These are phyloP conservation scores for Pichia nakasei DNA, from an alignment of 805 yeast genomes.

Conservation along the genomic window DNA sequence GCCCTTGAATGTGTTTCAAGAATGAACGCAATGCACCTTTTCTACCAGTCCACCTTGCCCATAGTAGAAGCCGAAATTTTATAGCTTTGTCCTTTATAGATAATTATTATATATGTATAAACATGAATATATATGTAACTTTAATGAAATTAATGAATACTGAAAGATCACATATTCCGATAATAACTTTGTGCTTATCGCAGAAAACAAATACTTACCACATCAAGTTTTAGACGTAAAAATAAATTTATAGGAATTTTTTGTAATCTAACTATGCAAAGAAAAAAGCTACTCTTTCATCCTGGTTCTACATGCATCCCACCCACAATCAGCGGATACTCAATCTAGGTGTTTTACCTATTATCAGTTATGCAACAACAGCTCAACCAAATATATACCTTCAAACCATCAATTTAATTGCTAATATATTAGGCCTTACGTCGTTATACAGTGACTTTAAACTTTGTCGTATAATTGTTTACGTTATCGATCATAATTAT, in stretches of 20 bases:
- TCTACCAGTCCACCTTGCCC: constrained; percentile 21
- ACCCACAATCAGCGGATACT: background rate
- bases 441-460: background rate
- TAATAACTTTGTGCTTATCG: too few relatives aligned
- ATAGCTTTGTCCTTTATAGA: too few relatives aligned
- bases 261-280: too few relatives aligned
- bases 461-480: constrained; percentile 2
- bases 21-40: constrained; percentile 38
- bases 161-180: too few relatives aligned
- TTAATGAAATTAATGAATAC: too few relatives aligned
- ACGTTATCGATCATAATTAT: constrained; percentile 4
- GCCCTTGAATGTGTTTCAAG: constrained; percentile 45
- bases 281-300: too few relatives aligned
- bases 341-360: background rate
- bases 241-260: too few relatives aligned
- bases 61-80: constrained; percentile 27
- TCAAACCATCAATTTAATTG: constrained; percentile 7
- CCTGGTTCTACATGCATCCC: background rate
- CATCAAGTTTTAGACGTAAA: too few relatives aligned
- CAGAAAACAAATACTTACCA: too few relatives aligned
- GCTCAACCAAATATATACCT: background rate
- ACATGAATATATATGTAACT: too few relatives aligned
- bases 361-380: background rate
- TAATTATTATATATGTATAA: too few relatives aligned
- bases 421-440: constrained; percentile 7